Conservation (phyloP, 2,329 filamentous ascomycete genomes). For the Arthrobotrys pseudoclavata region DNA sequence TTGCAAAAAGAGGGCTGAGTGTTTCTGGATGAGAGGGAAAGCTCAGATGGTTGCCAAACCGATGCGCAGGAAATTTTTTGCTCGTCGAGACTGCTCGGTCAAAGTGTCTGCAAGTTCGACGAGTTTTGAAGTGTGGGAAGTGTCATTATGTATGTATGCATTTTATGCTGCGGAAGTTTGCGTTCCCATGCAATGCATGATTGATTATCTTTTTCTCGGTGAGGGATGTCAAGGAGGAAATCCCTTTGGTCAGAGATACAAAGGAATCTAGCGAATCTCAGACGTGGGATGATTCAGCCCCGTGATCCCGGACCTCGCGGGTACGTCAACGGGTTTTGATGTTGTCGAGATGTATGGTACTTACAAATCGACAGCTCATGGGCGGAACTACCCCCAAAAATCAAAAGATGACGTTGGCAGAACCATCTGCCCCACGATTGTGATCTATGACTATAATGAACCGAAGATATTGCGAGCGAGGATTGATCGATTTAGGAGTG, state of each 20-base stretch:
- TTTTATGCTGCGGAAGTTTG: constrained; percentile 54
- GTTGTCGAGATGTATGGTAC: constrained; percentile 21
- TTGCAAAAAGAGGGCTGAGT: constrained; percentile 60
- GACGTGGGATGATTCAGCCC: constrained; percentile 60
- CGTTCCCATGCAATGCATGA: constrained; percentile 41
- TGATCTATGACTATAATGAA: constrained; percentile 42
- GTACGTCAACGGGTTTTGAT: constrained; percentile 45
- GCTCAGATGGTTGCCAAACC: constrained; percentile 40
- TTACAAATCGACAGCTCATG: constrained; percentile 13
- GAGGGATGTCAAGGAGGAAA: constrained; percentile 39
- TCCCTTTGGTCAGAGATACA: constrained; percentile 56
- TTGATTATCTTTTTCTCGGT: constrained; percentile 36
- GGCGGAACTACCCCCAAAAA: constrained; percentile 4
- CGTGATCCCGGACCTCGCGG: constrained; percentile 54
- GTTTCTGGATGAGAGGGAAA: constrained; percentile 55
- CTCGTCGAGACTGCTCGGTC: constrained; percentile 31
- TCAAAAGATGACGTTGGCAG: constrained; percentile 41
- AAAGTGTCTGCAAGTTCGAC: constrained; percentile 33
- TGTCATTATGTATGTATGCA: constrained; percentile 24
- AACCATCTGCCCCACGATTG: constrained; percentile 55
- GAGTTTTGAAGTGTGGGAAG: constrained; percentile 20
- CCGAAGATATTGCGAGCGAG: constrained; percentile 44
- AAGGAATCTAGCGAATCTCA: constrained; percentile 32
- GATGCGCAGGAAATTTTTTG: constrained; percentile 47
- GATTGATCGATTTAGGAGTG: constrained; percentile 30